phyloP scores from a whole-genome alignment of 257 asterid genomes.

The Ilex asprella region DNA sequence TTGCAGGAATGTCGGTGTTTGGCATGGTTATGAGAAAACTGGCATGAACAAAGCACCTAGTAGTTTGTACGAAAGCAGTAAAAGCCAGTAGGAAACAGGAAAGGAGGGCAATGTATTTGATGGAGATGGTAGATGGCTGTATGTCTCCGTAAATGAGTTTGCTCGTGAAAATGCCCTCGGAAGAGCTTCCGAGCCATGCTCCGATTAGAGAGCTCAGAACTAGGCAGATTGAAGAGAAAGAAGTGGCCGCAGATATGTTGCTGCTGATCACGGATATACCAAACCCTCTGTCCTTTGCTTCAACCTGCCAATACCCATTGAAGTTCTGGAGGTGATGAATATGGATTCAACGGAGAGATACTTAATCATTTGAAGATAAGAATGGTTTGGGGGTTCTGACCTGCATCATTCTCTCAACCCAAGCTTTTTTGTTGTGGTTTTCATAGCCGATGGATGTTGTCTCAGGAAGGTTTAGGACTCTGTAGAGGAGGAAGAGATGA shows the following conservation, averaged over 20 bases:
- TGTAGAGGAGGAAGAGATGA: conserved; percentile 47
- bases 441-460: conserved; percentile 54
- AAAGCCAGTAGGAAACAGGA: conserved; percentile 55
- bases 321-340: background rate
- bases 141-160: conserved; percentile 41
- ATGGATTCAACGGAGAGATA: background rate
- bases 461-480: conserved; percentile 37
- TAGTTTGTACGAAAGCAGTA: conserved; percentile 44
- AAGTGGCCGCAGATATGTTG: conserved; percentile 41
- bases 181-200: conserved; percentile 57
- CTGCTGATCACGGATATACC: conserved; percentile 44
- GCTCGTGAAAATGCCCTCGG: conserved; percentile 25
- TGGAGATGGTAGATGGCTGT: conserved; percentile 23
- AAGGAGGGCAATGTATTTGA: conserved; percentile 46
- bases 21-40: conserved; percentile 66
- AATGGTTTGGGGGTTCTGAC: conserved; percentile 16
- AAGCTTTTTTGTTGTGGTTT: conserved; percentile 50
- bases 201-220: conserved; percentile 47
- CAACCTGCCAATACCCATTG: conserved; percentile 22
- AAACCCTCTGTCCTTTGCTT: conserved; percentile 38
- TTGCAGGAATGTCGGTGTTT: conserved; percentile 25
- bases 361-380: background rate
- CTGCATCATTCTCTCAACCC: conserved; percentile 54
- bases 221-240: conserved; percentile 46
- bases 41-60: conserved; percentile 43